Percentiles rank a stretch among this genome's conserved stretches.
These are phyloP conservation scores for Trypanosoma platydactyli DNA, from an alignment of 208 protist genomes.

Conservation along the genomic window DNA sequence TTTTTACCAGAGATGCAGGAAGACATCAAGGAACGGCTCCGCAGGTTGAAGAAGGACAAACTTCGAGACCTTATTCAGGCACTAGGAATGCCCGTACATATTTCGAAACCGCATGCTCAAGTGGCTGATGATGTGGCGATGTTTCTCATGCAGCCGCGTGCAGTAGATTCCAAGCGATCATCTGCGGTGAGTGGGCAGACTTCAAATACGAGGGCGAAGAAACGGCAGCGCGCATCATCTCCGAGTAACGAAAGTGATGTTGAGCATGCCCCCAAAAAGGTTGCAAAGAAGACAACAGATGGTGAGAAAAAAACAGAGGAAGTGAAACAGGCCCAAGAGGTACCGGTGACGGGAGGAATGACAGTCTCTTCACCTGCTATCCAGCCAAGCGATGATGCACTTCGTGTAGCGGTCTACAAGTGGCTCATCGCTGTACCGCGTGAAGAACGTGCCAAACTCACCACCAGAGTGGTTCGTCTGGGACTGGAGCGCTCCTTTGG, in stretches of 20 bases:
- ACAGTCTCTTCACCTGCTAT: background rate
- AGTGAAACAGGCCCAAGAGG: conserved; percentile 9
- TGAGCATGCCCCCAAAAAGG: background rate
- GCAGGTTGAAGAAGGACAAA: conserved; percentile 52
- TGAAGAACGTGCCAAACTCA: conserved; percentile 48
- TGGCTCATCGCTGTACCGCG: conserved; percentile 54
- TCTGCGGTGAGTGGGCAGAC: background rate
- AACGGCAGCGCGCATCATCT: conserved; percentile 2
- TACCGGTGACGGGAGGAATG: conserved; percentile 8
- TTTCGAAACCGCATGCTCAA: conserved; percentile 35
- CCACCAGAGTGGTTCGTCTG: conserved; percentile 63
- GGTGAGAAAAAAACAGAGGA: background rate
- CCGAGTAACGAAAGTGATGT: background rate
- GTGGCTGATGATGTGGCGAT: conserved; percentile 40
- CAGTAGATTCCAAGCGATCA: conserved; percentile 15
- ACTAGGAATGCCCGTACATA: conserved; percentile 42
- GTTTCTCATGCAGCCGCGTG: conserved; percentile 67
- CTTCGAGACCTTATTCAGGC: conserved; percentile 53
- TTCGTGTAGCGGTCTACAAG: conserved; percentile 69
- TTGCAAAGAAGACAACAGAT: conserved; percentile 8
- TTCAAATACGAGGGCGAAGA: conserved; percentile 8
- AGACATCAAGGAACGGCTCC: conserved; percentile 40
- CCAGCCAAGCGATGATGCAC: conserved; percentile 48
- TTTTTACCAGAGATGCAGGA: conserved; percentile 42
- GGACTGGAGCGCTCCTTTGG: conserved; percentile 57